Evolutionary conservation across 2,329 filamentous ascomycete genomes (phyloP).

Genomic region (Epichloe bromicola): DNA sequence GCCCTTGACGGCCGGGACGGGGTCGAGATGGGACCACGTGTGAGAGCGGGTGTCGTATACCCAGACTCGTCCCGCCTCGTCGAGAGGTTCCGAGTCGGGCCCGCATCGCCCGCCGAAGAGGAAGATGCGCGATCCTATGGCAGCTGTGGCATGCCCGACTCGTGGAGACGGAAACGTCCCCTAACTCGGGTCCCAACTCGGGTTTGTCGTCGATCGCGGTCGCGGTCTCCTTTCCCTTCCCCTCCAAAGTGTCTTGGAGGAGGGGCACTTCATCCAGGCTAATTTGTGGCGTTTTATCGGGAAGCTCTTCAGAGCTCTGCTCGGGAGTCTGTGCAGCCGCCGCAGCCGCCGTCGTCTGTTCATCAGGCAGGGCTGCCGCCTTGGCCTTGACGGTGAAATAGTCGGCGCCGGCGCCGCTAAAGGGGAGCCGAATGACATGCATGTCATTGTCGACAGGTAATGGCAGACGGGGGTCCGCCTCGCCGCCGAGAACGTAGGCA

Average conservation of each 20-base stretch:
- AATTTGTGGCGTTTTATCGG: conserved; percentile 14
- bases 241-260: conserved; percentile 15
- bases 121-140: conserved; percentile 59
- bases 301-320: background rate
- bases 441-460: conserved; percentile 57
- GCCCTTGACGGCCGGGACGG: conserved; percentile 32
- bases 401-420: conserved; percentile 43
- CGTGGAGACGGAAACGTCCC: conserved; percentile 48
- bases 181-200: conserved; percentile 14
- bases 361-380: conserved; percentile 17
- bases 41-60: conserved; percentile 53
- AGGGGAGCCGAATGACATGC: conserved; percentile 50
- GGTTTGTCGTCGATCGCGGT: conserved; percentile 14
- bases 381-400: conserved; percentile 43
- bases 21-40: conserved; percentile 52
- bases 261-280: conserved; percentile 30
- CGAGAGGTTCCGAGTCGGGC: conserved; percentile 52
- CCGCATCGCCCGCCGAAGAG: conserved; percentile 71
- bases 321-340: conserved; percentile 5
- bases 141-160: conserved; percentile 59
- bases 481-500: conserved; percentile 66
- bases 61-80: conserved; percentile 67
- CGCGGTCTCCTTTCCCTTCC: conserved; percentile 28
- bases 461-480: conserved; percentile 44
- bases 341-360: conserved; percentile 3